These are phyloP conservation scores for Tripidium arundinaceum DNA, from an alignment of 202 grass and related monocot genomes.

Conservation along the genomic window DNA sequence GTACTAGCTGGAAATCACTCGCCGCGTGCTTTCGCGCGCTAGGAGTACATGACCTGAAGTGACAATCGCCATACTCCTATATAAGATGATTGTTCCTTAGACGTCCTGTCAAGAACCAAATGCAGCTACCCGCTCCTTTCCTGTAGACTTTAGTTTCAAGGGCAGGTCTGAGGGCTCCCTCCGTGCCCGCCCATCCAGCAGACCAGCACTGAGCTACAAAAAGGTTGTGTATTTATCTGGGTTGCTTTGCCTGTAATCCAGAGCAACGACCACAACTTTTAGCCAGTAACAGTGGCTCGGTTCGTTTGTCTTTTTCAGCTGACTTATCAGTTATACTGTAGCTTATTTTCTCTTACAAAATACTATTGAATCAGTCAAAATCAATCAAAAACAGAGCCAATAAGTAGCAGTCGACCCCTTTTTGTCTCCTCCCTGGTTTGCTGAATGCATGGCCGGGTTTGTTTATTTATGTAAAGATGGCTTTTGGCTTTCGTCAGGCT, in stretches of 20 bases:
- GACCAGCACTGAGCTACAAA: background rate
- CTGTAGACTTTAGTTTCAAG: background rate
- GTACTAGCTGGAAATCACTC: background rate
- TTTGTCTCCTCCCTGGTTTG: background rate
- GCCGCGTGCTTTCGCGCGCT: too few relatives aligned
- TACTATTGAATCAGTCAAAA: too few relatives aligned
- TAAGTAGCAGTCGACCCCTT: background rate
- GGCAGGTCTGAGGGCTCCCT: too few relatives aligned
- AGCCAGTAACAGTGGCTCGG: too few relatives aligned
- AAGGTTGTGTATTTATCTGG: background rate
- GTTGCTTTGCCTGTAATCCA: conserved; percentile 35
- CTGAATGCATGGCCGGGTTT: background rate
- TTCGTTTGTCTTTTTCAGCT: too few relatives aligned
- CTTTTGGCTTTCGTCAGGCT: background rate
- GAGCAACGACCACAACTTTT: background rate
- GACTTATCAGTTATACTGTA: too few relatives aligned
- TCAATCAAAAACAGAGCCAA: too few relatives aligned
- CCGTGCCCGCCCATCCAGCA: background rate
- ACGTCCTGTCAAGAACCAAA: background rate
- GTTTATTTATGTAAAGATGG: background rate
- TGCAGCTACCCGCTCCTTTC: background rate
- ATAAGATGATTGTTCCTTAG: too few relatives aligned
- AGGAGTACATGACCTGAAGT: too few relatives aligned
- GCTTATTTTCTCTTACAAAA: too few relatives aligned
- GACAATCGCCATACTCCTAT: too few relatives aligned